These are phyloP conservation scores for Zalaria sp. DNA, from an alignment of 2,329 filamentous ascomycete species.

Conservation along the genomic window DNA sequence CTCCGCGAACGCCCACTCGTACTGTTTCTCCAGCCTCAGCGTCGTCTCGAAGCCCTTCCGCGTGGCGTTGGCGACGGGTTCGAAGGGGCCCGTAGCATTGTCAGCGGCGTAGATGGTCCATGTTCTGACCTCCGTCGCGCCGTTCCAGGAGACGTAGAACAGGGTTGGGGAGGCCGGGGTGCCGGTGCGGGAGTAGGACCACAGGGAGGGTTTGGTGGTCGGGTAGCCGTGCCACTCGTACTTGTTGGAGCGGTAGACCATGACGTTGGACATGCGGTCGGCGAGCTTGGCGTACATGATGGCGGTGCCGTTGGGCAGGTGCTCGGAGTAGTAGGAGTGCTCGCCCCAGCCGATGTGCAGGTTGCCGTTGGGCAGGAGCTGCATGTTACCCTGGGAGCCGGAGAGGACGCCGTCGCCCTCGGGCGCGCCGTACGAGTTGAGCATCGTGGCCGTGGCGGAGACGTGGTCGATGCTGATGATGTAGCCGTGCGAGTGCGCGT, in stretches of 20 bases:
- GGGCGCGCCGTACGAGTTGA: conserved; percentile 35
- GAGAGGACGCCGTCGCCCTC: conserved; percentile 32
- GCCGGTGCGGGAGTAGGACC: conserved; percentile 22
- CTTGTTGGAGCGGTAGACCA: conserved; percentile 42
- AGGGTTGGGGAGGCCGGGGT: conserved; percentile 16
- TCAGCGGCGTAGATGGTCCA: conserved; percentile 37
- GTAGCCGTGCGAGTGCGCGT: conserved; percentile 28
- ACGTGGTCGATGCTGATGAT: conserved; percentile 31
- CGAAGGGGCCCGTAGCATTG: conserved; percentile 20
- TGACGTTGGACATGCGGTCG: conserved; percentile 23
- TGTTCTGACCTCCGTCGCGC: conserved; percentile 30
- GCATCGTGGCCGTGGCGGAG: conserved; percentile 27
- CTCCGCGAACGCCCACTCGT: conserved; percentile 18
- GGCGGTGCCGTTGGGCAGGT: conserved; percentile 31
- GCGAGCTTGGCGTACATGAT: conserved; percentile 40
- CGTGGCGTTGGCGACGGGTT: conserved; percentile 23
- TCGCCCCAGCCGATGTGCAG: conserved; percentile 44
- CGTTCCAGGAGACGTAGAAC: conserved; percentile 40
- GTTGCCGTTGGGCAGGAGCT: conserved; percentile 39
- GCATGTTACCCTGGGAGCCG: conserved; percentile 39
- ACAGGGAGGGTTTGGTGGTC: conserved; percentile 21
- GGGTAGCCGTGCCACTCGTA: conserved; percentile 39
- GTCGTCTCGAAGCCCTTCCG: conserved; percentile 31
- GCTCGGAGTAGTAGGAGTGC: conserved; percentile 26
- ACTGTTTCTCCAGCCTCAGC: conserved; percentile 10